phyloP scores from a whole-genome alignment of 306 rosid species.

The Alnus glutinosa region DNA sequence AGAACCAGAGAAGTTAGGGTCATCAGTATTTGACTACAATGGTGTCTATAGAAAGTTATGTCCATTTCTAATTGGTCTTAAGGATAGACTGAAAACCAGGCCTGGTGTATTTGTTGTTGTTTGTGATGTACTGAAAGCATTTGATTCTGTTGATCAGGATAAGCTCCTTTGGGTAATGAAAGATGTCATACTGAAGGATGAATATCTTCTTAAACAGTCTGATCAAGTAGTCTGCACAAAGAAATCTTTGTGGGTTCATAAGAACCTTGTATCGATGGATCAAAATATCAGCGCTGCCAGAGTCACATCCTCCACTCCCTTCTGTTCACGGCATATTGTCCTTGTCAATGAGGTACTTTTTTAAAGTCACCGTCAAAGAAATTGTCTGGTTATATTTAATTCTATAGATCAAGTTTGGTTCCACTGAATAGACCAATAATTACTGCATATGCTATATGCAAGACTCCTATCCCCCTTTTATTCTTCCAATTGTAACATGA shows the following conservation, averaged over 20 bases:
- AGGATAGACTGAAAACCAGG: constrained; percentile 34
- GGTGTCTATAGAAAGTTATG: constrained; percentile 70
- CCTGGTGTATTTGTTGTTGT: constrained; percentile 61
- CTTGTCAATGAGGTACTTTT: constrained; percentile 62
- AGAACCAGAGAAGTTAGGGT: constrained; percentile 73
- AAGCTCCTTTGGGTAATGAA: constrained; percentile 67
- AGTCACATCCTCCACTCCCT: constrained; percentile 36
- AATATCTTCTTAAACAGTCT: constrained; percentile 52
- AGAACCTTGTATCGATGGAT: constrained; percentile 40
- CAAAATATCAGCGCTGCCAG: constrained; percentile 31
- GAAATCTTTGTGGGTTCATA: constrained; percentile 64
- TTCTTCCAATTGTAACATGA: too few species aligned
- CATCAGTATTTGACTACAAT: constrained; percentile 91
- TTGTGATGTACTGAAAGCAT: constrained; percentile 84
- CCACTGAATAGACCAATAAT: background rate
- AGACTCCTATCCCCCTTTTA: too few species aligned
- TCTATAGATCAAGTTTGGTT: constrained; percentile 11
- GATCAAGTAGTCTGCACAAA: constrained; percentile 60
- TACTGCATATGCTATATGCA: background rate
- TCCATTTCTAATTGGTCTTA: constrained; percentile 52
- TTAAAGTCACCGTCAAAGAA: constrained; percentile 1
- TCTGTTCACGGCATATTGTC: constrained; percentile 41
- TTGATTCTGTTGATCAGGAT: constrained; percentile 78
- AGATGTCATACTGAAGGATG: constrained; percentile 44
- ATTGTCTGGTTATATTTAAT: constrained; percentile 1